phyloP scores from a whole-genome alignment of 2,329 filamentous ascomycete genomes.

The Aurifilum marmelostoma region DNA sequence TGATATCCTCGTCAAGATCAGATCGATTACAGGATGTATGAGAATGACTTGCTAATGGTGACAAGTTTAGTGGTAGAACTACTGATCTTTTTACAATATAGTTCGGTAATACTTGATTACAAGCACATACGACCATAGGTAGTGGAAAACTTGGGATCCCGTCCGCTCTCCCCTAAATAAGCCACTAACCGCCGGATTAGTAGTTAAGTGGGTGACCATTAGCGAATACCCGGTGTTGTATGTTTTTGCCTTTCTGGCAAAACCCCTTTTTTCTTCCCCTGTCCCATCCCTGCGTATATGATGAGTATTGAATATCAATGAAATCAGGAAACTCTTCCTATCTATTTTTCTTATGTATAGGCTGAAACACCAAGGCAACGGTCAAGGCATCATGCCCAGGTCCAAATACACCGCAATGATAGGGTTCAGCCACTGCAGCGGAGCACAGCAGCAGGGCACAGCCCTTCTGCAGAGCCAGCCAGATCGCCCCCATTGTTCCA shows the following conservation, averaged over 20 bases:
- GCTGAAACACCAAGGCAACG: neutral
- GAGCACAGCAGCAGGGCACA: too few species aligned
- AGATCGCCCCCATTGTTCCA: too few species aligned
- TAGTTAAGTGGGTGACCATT: slow-evolving; percentile 1
- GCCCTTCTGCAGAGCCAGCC: too few species aligned
- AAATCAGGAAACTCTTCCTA: neutral
- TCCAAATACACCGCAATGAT: too few species aligned
- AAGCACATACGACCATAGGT: slow-evolving; percentile 1
- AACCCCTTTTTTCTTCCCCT: neutral
- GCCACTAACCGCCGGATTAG: slow-evolving; percentile 1
- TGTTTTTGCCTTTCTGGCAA: neutral
- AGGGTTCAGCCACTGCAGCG: too few species aligned
- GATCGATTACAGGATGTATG: too few species aligned
- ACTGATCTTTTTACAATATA: neutral
- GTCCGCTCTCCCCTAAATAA: slow-evolving; percentile 1
- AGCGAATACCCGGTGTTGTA: slow-evolving; percentile 1
- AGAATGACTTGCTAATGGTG: too few species aligned
- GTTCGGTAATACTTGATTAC: neutral
- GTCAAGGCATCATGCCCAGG: neutral
- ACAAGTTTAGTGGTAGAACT: too few species aligned
- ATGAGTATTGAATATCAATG: too few species aligned
- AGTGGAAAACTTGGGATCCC: neutral
- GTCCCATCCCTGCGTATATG: neutral
- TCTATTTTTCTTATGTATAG: neutral
- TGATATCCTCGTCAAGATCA: too few species aligned